Evolutionary conservation across 2,329 filamentous ascomycete species (phyloP).

Genomic region (Fusarium mangiferae): DNA sequence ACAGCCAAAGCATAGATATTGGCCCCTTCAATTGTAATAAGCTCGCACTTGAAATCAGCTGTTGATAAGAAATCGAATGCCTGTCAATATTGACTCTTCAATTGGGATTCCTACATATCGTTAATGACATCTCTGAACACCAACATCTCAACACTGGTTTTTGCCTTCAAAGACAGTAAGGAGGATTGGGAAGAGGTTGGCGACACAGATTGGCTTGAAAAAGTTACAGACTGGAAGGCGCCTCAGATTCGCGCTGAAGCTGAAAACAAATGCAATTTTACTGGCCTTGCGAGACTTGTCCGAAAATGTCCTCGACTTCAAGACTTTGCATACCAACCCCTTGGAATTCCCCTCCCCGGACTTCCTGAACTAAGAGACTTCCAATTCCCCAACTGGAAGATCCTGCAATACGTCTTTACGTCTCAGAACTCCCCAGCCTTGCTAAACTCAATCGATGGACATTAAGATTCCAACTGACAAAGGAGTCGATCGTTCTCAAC

Average conservation of each 20-base stretch:
- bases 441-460: background rate
- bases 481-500: background rate
- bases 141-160: background rate
- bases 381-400: background rate
- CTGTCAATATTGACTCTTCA: too few species aligned
- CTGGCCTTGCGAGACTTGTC: background rate
- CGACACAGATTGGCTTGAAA: background rate
- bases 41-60: too few species aligned
- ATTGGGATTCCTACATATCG: too few species aligned
- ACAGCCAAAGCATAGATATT: too few species aligned
- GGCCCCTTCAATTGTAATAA: too few species aligned
- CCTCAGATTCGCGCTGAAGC: background rate
- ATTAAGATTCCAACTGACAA: background rate
- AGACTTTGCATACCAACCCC: background rate
- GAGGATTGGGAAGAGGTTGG: background rate
- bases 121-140: background rate
- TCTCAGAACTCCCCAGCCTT: background rate
- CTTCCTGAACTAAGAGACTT: background rate
- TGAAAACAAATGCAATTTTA: background rate
- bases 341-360: background rate
- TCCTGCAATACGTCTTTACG: background rate
- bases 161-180: background rate
- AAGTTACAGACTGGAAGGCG: background rate
- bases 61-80: too few species aligned
- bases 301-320: background rate